These are phyloP conservation scores for Trichomonascaceae sp. DNA, from an alignment of 1,139 yeast genomes.

Conservation along the genomic window DNA sequence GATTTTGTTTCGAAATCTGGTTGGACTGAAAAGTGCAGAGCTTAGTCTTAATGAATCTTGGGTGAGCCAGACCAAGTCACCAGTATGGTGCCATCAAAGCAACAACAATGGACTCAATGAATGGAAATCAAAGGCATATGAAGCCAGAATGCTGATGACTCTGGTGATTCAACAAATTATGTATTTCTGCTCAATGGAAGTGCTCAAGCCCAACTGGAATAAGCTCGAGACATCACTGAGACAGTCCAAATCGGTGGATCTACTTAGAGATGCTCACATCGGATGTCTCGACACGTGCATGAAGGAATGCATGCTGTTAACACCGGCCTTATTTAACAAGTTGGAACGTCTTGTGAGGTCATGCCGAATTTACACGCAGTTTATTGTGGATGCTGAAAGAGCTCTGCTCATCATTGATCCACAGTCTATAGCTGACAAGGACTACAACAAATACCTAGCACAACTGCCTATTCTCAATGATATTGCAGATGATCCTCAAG, in stretches of 20 bases:
- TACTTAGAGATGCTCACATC: constrained; percentile 47
- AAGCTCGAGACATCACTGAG: constrained; percentile 35
- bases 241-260: constrained; percentile 42
- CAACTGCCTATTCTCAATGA: constrained; percentile 35
- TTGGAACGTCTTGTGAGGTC: constrained; percentile 33
- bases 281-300: constrained; percentile 58
- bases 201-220: constrained; percentile 53
- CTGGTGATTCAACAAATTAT: constrained; percentile 53
- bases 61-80: constrained; percentile 63
- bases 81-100: constrained; percentile 56
- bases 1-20: constrained; percentile 65
- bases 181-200: constrained; percentile 53
- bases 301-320: constrained; percentile 63
- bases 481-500: constrained; percentile 32
- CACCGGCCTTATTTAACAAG: constrained; percentile 47
- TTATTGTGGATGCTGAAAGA: constrained; percentile 7
- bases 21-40: constrained; percentile 57
- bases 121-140: constrained; percentile 55
- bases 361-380: constrained; percentile 27
- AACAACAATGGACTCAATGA: constrained; percentile 40
- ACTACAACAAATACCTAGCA: constrained; percentile 32
- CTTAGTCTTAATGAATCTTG: constrained; percentile 60
- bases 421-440: constrained; percentile 36
- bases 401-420: constrained; percentile 30
- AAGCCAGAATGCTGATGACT: constrained; percentile 57